Conservation (phyloP, 495 filamentous ascomycete species). For the Tuber borchii region DNA sequence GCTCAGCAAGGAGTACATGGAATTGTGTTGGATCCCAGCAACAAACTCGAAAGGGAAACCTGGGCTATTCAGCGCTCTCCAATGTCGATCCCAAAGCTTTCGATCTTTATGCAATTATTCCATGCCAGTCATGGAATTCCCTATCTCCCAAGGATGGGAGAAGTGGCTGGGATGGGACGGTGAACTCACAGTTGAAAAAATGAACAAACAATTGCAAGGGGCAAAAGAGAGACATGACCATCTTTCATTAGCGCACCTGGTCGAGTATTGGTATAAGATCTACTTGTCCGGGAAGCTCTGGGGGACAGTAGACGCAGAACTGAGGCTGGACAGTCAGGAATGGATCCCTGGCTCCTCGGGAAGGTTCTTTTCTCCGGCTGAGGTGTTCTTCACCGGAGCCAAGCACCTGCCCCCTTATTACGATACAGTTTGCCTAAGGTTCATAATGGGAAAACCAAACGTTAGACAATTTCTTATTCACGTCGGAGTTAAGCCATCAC, state of each 20-base stretch:
- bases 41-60: neutral
- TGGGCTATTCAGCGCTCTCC: constrained; percentile 22
- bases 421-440: constrained; percentile 8
- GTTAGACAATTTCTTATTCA: neutral
- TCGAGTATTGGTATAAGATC: neutral
- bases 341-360: constrained; percentile 30
- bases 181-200: neutral
- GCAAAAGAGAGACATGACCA: constrained; percentile 13
- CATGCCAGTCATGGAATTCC: constrained; percentile 25
- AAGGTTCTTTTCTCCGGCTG: constrained; percentile 16
- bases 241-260: neutral
- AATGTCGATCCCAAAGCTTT: constrained; percentile 22
- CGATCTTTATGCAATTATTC: constrained; percentile 19
- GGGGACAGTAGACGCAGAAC: neutral
- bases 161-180: constrained; percentile 21
- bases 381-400: constrained; percentile 25
- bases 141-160: constrained; percentile 11
- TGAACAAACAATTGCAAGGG: constrained; percentile 13
- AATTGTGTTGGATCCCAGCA: constrained; percentile 32
- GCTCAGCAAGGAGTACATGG: constrained; percentile 13
- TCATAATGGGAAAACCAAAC: neutral
- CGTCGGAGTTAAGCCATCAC: constrained; percentile 19
- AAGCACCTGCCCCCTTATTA: constrained; percentile 21
- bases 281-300: neutral
- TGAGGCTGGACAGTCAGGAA: constrained; percentile 12